phyloP scores from a whole-genome alignment of 768 basidiomycete species.

The Xerocomellus intermedius region DNA sequence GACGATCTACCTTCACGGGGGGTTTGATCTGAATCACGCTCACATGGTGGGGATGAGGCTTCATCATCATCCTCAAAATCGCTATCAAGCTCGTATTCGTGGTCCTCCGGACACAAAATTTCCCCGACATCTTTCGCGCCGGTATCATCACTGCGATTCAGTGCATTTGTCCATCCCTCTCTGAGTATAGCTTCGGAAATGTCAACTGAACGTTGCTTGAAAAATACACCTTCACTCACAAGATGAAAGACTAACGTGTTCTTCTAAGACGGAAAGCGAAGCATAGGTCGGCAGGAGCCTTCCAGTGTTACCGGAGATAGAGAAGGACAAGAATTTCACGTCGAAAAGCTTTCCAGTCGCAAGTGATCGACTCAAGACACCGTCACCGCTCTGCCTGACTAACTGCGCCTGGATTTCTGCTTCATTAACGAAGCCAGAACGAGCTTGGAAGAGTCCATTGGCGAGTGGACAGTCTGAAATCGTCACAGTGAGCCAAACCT shows the following conservation, averaged over 20 bases:
- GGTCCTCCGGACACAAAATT: constrained; percentile 5
- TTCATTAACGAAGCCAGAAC: not conserved
- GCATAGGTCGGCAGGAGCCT: constrained; percentile 10
- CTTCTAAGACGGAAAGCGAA: constrained; percentile 13
- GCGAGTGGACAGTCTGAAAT: constrained; percentile 15
- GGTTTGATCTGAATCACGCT: not conserved
- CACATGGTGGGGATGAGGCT: not conserved
- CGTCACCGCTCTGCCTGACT: constrained; percentile 3
- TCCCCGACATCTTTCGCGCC: not conserved
- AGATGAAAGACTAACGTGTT: constrained; percentile 3
- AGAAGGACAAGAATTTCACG: constrained; percentile 17
- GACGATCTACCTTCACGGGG: not conserved
- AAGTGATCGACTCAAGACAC: constrained; percentile 13
- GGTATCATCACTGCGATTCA: not conserved
- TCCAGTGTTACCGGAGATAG: not conserved
- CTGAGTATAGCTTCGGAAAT: constrained; percentile 7
- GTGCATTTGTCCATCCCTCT: constrained; percentile 7
- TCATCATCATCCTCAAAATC: constrained; percentile 26
- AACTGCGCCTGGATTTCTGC: not conserved
- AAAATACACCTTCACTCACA: constrained; percentile 3
- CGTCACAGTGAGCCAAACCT: constrained; percentile 12
- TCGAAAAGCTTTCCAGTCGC: constrained; percentile 19
- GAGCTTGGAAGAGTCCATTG: constrained; percentile 14
- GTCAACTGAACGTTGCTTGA: not conserved
- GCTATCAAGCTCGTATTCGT: constrained; percentile 26